Base-by-base conservation (phyloP, 306 rosid genomes). In the Cicer yamashitae region DNA sequence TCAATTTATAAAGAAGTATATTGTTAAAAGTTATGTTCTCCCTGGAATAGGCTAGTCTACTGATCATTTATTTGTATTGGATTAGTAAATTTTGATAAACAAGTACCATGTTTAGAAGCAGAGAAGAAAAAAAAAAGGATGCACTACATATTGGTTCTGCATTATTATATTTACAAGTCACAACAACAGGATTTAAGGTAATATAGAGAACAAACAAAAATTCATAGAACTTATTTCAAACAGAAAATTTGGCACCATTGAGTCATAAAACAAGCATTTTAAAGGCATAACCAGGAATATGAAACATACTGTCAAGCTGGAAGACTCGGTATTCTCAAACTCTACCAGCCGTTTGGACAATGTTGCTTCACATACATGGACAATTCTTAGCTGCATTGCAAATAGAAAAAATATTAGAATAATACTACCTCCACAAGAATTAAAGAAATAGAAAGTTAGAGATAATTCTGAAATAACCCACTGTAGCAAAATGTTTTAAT, bases 301-400 rank as follows among this genome's bases (percentile, higher is more conserved):
- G 73, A 73, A 69, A 81, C 89, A 70, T 86, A 92, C 96, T 48
- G 96, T 92, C 86, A 90, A 87, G 87, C 90, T 88, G 43, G 90
- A 89, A 40, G 98, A 92, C 54, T 89, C 92, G 13, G 94, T 92
- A 82, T 87, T 89, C 89, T 87, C 98, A 66, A 88, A 92, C 80
- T 92, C 96, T 22, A 86, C 87, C 83, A 92, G 75, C 67, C 98
- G 88, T 85, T 90, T 92, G 15, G 92, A 86, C 86, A 92, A 78
- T 39, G 92, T 92, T 69, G 88, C 92, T 74, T 92, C 98, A 84
- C 98, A 90, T 71, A 92, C 84, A 84, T 89, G 92, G 37, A 88
- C 98, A 43, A 90, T 82, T 76, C 84, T 88, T 30, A 84, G 78
- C 98, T 90, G 83, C 71, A 47, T 70, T 10, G 76, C 67, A 72